A percentile compares a stretch with the other conserved stretches of the same genome.
These are phyloP conservation scores for Ophiosphaerella narmari DNA, from an alignment of 2,329 filamentous ascomycete genomes.

Conservation along the genomic window DNA sequence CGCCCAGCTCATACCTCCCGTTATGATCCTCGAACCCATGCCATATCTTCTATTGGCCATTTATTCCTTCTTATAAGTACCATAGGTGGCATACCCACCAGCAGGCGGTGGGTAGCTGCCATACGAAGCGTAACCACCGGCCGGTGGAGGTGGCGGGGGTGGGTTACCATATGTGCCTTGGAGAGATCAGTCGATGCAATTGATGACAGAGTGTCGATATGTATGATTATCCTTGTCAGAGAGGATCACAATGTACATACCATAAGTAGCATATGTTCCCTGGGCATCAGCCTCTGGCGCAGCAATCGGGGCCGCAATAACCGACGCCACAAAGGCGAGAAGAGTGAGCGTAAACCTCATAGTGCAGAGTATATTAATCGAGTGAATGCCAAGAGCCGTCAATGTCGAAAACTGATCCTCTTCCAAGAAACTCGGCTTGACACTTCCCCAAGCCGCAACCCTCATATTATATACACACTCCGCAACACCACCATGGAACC, in stretches of 20 bases:
- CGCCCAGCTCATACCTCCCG: no score
- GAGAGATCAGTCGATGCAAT: background rate
- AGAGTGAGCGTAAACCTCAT: conserved; percentile 28
- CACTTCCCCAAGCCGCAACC: background rate
- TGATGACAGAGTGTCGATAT: background rate
- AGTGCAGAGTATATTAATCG: background rate
- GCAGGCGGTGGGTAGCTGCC: conserved; percentile 16
- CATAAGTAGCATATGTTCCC: conserved; percentile 17
- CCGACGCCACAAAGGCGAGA: conserved; percentile 25
- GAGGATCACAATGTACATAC: conserved; percentile 3
- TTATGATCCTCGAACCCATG: no score
- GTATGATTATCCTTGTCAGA: no score
- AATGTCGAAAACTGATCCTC: background rate
- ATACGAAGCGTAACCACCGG: conserved; percentile 11
- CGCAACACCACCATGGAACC: background rate
- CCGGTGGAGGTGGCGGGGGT: background rate
- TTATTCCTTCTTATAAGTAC: conserved; percentile 15
- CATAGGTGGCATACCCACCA: conserved; percentile 23
- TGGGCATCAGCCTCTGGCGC: conserved; percentile 20
- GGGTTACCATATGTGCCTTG: conserved; percentile 1
- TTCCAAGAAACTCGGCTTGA: background rate
- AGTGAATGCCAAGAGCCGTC: background rate
- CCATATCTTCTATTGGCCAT: no score
- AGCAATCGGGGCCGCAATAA: conserved; percentile 23
- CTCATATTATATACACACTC: conserved; percentile 2